phyloP scores from a whole-genome alignment of 2,329 filamentous ascomycete species.

The Curvularia sp. region DNA sequence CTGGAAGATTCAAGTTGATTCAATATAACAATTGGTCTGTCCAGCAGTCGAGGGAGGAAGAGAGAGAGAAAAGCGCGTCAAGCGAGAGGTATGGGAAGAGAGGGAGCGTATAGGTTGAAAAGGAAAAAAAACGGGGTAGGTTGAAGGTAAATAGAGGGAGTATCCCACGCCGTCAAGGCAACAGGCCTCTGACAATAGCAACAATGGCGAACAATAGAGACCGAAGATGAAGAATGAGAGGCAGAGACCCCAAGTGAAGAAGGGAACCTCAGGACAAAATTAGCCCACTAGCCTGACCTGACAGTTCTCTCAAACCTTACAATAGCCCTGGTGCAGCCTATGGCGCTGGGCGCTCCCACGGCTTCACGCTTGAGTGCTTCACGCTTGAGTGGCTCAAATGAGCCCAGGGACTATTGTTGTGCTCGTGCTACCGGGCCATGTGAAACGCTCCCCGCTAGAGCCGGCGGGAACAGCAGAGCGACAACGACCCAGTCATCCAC shows the following conservation, averaged over 20 bases:
- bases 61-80: conserved; percentile 33
- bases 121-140: no score
- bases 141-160: conserved; percentile 24
- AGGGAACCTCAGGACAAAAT: conserved; percentile 32
- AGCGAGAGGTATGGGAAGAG: conserved; percentile 25
- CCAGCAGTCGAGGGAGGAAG: conserved; percentile 41
- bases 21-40: conserved; percentile 30
- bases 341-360: conserved; percentile 39
- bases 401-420: conserved; percentile 32
- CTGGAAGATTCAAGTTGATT: conserved; percentile 15
- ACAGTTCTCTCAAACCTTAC: conserved; percentile 40
- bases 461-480: conserved; percentile 24
- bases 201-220: conserved; percentile 46
- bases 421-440: conserved; percentile 25
- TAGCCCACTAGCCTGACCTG: conserved; percentile 24
- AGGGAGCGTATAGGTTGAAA: conserved; percentile 23
- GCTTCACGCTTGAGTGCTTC: conserved; percentile 39
- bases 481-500: conserved; percentile 25
- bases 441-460: conserved; percentile 38
- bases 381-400: conserved; percentile 46
- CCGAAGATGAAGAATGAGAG: conserved; percentile 31
- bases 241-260: conserved; percentile 27
- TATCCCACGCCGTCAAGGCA: conserved; percentile 45
- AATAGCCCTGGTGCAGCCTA: conserved; percentile 38
- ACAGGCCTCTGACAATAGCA: conserved; percentile 49